Evolutionary conservation across 768 basidiomycete species (phyloP), one percentile per base, ranked within the genome.

Genomic region (Amanita polypyramis): DNA sequence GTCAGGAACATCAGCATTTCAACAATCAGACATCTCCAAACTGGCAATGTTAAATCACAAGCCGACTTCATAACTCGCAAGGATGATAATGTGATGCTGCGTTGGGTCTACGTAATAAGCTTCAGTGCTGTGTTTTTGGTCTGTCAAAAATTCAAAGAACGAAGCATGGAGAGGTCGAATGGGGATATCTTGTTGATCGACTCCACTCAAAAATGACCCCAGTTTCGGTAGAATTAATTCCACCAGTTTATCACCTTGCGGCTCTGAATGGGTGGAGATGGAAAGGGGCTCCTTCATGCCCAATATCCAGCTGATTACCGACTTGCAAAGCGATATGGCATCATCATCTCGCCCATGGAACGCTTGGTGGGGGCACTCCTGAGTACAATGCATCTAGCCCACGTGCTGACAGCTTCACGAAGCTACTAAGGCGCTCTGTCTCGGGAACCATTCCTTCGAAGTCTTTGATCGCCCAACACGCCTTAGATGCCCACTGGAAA

Each of bases 401-500:
- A 5, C 15, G 5, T 39, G 20, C 37, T 34, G 10, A 39, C 19
- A 3, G 20, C 5, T 34, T n/a, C 37, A 19, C 11, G 15, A 39
- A 21, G 20, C 20, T 4, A 39, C 20, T 17, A 39, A 23, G 23
- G 23, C 40, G 40, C 40, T 42, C 40, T 23, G 17, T 25, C 20
- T 21, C 40, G 5, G 40, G 23, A 25, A 42, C 7, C 52, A n/a
- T 51, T 51, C 6, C 60, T 56, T 23, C 55, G 46, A 23, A 12
- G 25, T 20, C 6, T 9, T 33, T 34, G 30, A 64, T 59, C 19
- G 55, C 60, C 8, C 41, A 47, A 51, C 62, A 62, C 5, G 58
- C 65, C 2, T 62, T 62, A 12, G 48, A 56, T 1, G 65, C 63
- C 63, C 62, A 66, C 44, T 64, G 60, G 45, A 66, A 65, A 19